Evolutionary conservation across 140 eudicot species (phyloP), one percentile per base, ranked within the genome.

Genomic region (Oenanthe javanica): DNA sequence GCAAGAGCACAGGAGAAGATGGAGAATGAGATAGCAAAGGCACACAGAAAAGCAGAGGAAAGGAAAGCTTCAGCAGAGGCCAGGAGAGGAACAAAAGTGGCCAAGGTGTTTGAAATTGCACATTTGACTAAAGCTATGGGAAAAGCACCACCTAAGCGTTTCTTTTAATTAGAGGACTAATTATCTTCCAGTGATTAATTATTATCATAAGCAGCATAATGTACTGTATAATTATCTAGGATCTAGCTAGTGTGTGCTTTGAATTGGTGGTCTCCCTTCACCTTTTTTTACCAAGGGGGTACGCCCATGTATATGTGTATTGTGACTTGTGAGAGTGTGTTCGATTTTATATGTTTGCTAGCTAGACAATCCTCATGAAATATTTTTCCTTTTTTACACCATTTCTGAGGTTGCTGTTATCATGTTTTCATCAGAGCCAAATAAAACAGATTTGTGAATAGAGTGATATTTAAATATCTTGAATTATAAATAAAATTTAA

Each of bases 41-140:
- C 98, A 15, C 93, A 75, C 48, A 92, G 97, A 79, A 94, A 94
- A 87, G 97, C 97, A 74, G 97, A 94, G 89, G 98, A 92, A 80
- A 94, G 84, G 73, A 89, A 89, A 71, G 98, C 98, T 74, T 87
- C 96, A 48, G 91, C 98, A 80, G 97, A 94, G 86, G 94, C 88
- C 57, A 92, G 84, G 61, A 90, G 96, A 78, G 98, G 98, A 78
- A 94, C 94, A 45, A 94, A 92, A 88, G 93, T 89, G 19, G 97
- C 98, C 6, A 87, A 82, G 57, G 90, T 92, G 42, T 45, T 94
- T 78, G 98, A 94, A 82, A 85, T 94, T 55, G 88, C 98, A 79
- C 90, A 88, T 84, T 86, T 94, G 84, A 92, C 90, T 97, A 89
- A 88, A 77, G 94, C 93, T 36, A 88, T 94, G 81, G 97, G 98